Evolutionary conservation across 2,329 filamentous ascomycete genomes (phyloP).

Genomic region (Scedosporium aurantiacum): DNA sequence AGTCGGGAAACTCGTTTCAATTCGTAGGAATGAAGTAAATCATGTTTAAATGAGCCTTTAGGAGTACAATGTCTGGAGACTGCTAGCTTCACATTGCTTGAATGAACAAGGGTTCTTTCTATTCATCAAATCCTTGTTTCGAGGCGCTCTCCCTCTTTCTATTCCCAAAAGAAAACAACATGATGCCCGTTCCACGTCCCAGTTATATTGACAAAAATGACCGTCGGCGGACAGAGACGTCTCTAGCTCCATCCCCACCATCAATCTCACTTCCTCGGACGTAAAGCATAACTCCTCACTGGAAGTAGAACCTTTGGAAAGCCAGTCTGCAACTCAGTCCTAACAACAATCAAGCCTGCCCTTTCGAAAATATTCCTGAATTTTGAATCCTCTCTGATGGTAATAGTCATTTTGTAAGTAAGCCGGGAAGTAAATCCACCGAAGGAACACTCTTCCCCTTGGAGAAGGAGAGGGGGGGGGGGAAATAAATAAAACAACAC

Average conservation of each 20-base stretch:
- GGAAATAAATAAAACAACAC: slow-evolving; percentile 4
- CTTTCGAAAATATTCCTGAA: slow-evolving; percentile 58
- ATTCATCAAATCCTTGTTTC: too few relatives aligned
- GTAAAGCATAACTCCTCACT: slow-evolving; percentile 1
- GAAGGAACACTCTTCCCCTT: too few relatives aligned
- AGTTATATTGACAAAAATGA: not conserved
- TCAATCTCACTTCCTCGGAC: not conserved
- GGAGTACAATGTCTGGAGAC: too few relatives aligned
- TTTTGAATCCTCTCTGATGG: slow-evolving; percentile 51
- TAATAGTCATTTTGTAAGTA: not conserved
- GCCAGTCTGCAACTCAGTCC: slow-evolving; percentile 60
- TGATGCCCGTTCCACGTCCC: too few relatives aligned
- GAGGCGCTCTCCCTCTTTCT: too few relatives aligned
- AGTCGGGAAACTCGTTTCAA: not conserved
- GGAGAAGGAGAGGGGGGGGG: slow-evolving; percentile 1
- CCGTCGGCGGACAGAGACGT: not conserved
- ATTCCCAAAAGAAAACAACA: too few relatives aligned
- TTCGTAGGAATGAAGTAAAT: not conserved
- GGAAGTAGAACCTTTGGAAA: slow-evolving; percentile 26
- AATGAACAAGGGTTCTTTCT: too few relatives aligned
- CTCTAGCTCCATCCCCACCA: not conserved
- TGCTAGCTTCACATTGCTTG: too few relatives aligned
- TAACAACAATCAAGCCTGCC: slow-evolving; percentile 58
- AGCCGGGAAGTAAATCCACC: not conserved
- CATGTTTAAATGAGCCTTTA: too few relatives aligned